These are phyloP conservation scores for Solanum etuberosum DNA, from an alignment of 257 asterid species.

Conservation along the genomic window DNA sequence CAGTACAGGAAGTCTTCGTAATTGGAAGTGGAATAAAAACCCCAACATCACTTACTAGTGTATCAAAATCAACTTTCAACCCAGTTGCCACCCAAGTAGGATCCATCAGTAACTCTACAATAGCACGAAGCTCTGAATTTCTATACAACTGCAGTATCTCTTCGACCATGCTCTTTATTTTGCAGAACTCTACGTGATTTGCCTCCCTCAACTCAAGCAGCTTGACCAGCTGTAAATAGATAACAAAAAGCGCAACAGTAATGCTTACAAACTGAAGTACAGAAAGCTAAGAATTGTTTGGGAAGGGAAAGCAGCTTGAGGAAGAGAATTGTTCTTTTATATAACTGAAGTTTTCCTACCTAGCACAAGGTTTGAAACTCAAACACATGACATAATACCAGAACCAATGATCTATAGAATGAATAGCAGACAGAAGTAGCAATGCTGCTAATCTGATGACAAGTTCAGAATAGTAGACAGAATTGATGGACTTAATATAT, in stretches of 20 bases:
- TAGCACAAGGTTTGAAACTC: not conserved
- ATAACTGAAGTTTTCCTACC: not conserved
- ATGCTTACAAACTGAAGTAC: not conserved
- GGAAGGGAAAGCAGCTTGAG: not conserved
- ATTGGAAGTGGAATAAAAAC: not conserved
- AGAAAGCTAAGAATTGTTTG: not conserved
- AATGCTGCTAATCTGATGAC: not conserved
- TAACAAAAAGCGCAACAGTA: not conserved
- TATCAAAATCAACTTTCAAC: slow-evolving; percentile 64
- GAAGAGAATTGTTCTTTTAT: not conserved
- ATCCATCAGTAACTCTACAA: slow-evolving; percentile 59
- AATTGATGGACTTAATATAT: not conserved
- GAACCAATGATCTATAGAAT: not conserved
- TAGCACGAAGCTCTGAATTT: slow-evolving; percentile 49
- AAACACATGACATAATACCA: not conserved
- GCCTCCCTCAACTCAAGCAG: slow-evolving; percentile 92
- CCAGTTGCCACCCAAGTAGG: slow-evolving; percentile 97
- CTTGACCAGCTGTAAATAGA: slow-evolving; percentile 76
- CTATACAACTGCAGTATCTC: slow-evolving; percentile 52
- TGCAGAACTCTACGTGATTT: slow-evolving; percentile 90
- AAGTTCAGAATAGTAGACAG: not conserved
- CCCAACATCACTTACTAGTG: slow-evolving; percentile 44
- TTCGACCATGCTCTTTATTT: slow-evolving; percentile 68
- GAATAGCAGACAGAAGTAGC: not conserved
- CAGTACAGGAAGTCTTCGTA: not conserved